phyloP scores from a whole-genome alignment of 2,329 filamentous ascomycete genomes.

The Aspergillus pseudoviridinutans region DNA sequence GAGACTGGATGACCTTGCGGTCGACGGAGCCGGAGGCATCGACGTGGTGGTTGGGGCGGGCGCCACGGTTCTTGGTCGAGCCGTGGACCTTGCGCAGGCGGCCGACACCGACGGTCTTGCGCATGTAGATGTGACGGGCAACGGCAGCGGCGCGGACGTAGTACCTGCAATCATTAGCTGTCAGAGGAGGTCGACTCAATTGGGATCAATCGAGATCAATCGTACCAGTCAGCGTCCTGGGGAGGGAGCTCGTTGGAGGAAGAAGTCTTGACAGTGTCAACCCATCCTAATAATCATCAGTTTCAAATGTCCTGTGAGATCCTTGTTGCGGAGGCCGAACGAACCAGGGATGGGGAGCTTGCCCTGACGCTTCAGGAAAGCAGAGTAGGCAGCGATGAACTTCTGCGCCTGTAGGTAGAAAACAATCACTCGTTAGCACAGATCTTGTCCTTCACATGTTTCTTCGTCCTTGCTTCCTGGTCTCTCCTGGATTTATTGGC shows the following conservation, averaged over 20 bases:
- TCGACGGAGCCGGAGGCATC: slow-evolving; percentile 93
- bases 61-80: slow-evolving; percentile 93
- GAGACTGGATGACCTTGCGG: slow-evolving; percentile 93
- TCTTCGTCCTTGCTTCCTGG: background rate
- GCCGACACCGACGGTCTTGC: slow-evolving; percentile 98
- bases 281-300: slow-evolving; percentile 66
- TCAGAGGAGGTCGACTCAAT: background rate
- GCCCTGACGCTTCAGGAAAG: slow-evolving; percentile 68
- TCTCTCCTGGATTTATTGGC: background rate
- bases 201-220: slow-evolving; percentile 33
- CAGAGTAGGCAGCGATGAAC: slow-evolving; percentile 65
- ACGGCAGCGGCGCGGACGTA: slow-evolving; percentile 87
- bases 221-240: slow-evolving; percentile 98
- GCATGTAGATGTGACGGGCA: slow-evolving; percentile 97
- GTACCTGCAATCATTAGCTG: slow-evolving; percentile 46
- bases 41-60: slow-evolving; percentile 87
- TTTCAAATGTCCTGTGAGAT: background rate
- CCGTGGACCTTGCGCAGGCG: slow-evolving; percentile 96
- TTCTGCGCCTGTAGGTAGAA: slow-evolving; percentile 54
- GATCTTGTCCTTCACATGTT: background rate
- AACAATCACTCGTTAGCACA: slow-evolving; percentile 14
- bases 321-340: slow-evolving; percentile 26
- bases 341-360: slow-evolving; percentile 66
- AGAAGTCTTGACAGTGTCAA: slow-evolving; percentile 99
- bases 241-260: slow-evolving; percentile 95